These are phyloP conservation scores for Schizosaccharomyces japonicus DNA, from an alignment of 805 yeast genomes.

Conservation along the genomic window DNA sequence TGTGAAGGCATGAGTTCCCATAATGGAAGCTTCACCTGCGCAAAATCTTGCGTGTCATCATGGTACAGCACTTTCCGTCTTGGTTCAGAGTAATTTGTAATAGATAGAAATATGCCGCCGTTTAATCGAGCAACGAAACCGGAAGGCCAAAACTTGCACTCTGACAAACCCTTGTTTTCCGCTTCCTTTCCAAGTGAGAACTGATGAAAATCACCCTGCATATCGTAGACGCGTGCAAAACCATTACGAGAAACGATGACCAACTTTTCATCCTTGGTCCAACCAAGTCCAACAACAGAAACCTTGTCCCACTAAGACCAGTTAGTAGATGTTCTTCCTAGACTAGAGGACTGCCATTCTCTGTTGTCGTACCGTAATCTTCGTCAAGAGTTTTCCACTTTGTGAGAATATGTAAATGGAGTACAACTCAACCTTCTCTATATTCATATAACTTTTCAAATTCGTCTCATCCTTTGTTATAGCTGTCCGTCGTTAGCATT, in stretches of 20 bases:
- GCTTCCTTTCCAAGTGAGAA: slow-evolving; percentile 19
- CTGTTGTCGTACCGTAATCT: slow-evolving; percentile 9
- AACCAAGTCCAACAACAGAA: slow-evolving; percentile 29
- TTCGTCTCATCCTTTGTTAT: background rate
- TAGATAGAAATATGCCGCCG: slow-evolving; percentile 21
- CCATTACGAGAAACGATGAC: slow-evolving; percentile 32
- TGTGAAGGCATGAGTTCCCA: slow-evolving; percentile 17
- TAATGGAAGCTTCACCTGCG: slow-evolving; percentile 10
- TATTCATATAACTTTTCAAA: background rate
- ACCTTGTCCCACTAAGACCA: slow-evolving; percentile 21
- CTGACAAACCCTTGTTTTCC: slow-evolving; percentile 16
- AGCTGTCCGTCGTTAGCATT: background rate
- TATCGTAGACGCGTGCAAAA: slow-evolving; percentile 36
- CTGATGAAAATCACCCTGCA: slow-evolving; percentile 43
- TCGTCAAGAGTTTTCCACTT: slow-evolving; percentile 14
- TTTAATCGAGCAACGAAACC: slow-evolving; percentile 25
- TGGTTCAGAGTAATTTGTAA: slow-evolving; percentile 21
- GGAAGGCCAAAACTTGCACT: slow-evolving; percentile 19
- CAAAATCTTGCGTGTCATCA: background rate
- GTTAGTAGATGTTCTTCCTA: background rate
- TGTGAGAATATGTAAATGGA: slow-evolving; percentile 15
- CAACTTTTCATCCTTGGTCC: slow-evolving; percentile 30
- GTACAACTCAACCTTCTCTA: slow-evolving; percentile 7
- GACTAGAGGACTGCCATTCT: too few relatives aligned
- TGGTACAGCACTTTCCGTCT: slow-evolving; percentile 6